Percentiles rank a stretch among this genome's conserved stretches.
Conservation (phyloP, 2,329 filamentous ascomycete species). For the Fusarium oligoseptatum region DNA sequence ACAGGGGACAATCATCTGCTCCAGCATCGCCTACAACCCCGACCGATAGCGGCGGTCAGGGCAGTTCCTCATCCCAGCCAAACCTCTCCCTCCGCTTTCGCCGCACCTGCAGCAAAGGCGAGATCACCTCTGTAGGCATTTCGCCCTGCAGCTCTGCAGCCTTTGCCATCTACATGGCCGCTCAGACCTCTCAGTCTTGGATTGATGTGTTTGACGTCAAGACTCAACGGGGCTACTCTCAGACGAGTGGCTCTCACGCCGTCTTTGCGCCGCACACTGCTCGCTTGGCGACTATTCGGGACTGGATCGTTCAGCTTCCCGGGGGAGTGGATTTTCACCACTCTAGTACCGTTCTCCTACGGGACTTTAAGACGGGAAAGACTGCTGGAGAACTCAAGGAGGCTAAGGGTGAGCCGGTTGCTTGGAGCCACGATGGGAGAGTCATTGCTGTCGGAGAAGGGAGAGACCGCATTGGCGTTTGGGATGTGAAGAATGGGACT, state of each 20-base stretch:
- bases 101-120: slow-evolving; percentile 46
- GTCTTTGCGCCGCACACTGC: slow-evolving; percentile 43
- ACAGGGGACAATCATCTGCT: slow-evolving; percentile 33
- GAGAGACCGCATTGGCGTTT: slow-evolving; percentile 49
- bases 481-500: slow-evolving; percentile 48
- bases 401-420: slow-evolving; percentile 47
- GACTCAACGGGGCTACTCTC: slow-evolving; percentile 46
- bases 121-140: slow-evolving; percentile 51
- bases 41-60: not conserved
- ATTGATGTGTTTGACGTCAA: slow-evolving; percentile 52
- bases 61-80: slow-evolving; percentile 22
- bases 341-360: slow-evolving; percentile 48
- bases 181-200: slow-evolving; percentile 50
- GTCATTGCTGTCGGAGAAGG: slow-evolving; percentile 50
- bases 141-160: slow-evolving; percentile 44
- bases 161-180: slow-evolving; percentile 50
- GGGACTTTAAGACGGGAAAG: slow-evolving; percentile 50
- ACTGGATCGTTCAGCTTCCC: slow-evolving; percentile 49
- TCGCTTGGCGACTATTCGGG: slow-evolving; percentile 48
- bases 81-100: slow-evolving; percentile 46
- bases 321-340: slow-evolving; percentile 50
- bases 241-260: slow-evolving; percentile 50
- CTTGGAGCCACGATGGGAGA: slow-evolving; percentile 51
- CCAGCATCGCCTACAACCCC: not conserved
- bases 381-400: slow-evolving; percentile 49